Percentiles rank a stretch among this genome's conserved stretches.
Conservation (phyloP, 2,329 filamentous ascomycete genomes). For the Rhynchosporium graminicola region DNA sequence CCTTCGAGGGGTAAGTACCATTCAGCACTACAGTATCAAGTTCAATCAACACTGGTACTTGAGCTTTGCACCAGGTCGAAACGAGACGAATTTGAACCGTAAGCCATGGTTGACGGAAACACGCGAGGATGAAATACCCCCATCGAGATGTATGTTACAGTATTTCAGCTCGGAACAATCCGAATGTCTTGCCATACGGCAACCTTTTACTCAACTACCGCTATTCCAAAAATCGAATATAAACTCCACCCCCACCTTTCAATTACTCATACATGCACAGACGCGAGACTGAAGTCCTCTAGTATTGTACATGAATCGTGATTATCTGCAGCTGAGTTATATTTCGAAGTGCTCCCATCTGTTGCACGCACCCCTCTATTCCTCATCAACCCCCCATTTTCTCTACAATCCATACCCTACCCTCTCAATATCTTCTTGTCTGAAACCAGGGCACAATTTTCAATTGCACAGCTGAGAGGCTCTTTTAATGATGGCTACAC, state of each 20-base stretch:
- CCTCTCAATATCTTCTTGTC: neutral
- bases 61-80: no score
- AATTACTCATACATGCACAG: slow-evolving; percentile 3
- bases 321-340: slow-evolving; percentile 10
- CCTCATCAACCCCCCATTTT: neutral
- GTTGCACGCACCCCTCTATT: neutral
- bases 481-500: slow-evolving; percentile 15
- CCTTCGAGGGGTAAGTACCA: no score
- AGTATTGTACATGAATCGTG: neutral
- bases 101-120: no score
- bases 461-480: neutral
- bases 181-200: slow-evolving; percentile 1
- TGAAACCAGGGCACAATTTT: neutral
- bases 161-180: neutral
- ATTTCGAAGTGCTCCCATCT: neutral
- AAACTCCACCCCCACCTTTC: slow-evolving; percentile 12
- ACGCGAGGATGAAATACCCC: no score
- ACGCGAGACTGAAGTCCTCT: neutral
- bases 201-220: neutral
- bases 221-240: slow-evolving; percentile 9
- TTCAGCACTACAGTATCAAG: no score
- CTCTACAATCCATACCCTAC: neutral
- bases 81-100: no score
- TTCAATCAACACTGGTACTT: no score
- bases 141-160: neutral